Evolutionary conservation across 805 yeast genomes (phyloP), one percentile per base, ranked within the genome.

Genomic region (Peterozyma toletana): DNA sequence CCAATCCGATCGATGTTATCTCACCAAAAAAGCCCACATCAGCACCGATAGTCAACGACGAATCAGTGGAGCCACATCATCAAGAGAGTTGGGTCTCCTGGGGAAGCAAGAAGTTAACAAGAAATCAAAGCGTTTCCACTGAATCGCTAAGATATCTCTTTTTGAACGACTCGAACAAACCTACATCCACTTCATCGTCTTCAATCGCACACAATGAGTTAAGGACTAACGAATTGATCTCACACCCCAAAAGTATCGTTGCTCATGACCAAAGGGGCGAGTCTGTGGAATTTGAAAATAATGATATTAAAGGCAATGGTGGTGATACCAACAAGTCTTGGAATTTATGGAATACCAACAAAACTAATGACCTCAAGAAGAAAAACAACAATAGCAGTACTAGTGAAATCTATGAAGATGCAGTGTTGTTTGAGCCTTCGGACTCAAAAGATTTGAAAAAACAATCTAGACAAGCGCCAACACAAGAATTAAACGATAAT

Each of bases 351-450:
- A 44, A 40, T 18, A 21, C 27, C 27, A 15, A 7, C 9, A 27
- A 34, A 5, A 18, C 37, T n/a, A 33, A 30, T 29, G 16, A 14
- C 5, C 30, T 33, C 14, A 11, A 34, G 36, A 29, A 17, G 39
- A 36, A 13, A 7, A 21, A 7, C 7, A 21, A 21, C 27, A 21
- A 21, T 21, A 21, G 7, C 7, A 21, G 27, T 7, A 21, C 27
- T 4, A 38, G 30, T 16, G 29, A 17, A 3, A 14, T 33, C 13
- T 16, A 16, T 5, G 44, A 49, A 35, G 59, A 54, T 39, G 58
- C 57, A 5, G 44, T 55, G 9, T 35, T 57, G 18, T 56, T 55
- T 16, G 58, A 55, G 41, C 49, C 60, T 9, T 37, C 50, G 2
- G 37, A 47, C 16, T 39, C 50, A 17, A 40, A 39, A 9, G 41